phyloP scores from a whole-genome alignment of 1,139 yeast species.

The Pneumocystis murina region DNA sequence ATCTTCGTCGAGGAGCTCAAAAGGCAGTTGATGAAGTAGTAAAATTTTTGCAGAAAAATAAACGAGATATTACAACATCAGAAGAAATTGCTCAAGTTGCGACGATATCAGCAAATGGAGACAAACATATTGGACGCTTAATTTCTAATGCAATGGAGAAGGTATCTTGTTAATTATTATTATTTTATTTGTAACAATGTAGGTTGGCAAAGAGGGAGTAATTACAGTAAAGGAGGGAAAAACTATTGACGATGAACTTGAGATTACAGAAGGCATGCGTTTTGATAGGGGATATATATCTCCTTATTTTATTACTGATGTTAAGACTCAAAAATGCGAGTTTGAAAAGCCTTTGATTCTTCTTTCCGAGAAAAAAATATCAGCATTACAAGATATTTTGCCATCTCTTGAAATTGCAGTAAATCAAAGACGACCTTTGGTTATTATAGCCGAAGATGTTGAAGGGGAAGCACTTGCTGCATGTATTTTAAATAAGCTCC shows the following conservation, averaged over 20 bases:
- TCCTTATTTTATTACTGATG: conserved; percentile 93
- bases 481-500: conserved; percentile 90
- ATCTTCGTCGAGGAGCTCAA: conserved; percentile 95
- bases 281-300: conserved; percentile 98
- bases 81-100: conserved; percentile 98
- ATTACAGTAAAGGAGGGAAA: conserved; percentile 96
- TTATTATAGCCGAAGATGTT: conserved; percentile 90
- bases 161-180: conserved; percentile 29
- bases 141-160: conserved; percentile 98
- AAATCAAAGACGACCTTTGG: conserved; percentile 87
- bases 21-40: conserved; percentile 97
- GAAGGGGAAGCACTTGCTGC: conserved; percentile 99
- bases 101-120: conserved; percentile 97
- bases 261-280: conserved; percentile 98
- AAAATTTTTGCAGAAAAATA: conserved; percentile 71
- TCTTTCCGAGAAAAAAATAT: conserved; percentile 87
- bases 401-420: conserved; percentile 92
- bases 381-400: conserved; percentile 79
- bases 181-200: neutral
- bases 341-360: conserved; percentile 87
- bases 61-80: conserved; percentile 91
- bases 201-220: conserved; percentile 87
- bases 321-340: conserved; percentile 93
- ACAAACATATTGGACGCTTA: conserved; percentile 79
- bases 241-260: conserved; percentile 91